phyloP scores from a whole-genome alignment of 305 asterid species.

The Andrographis paniculata region DNA sequence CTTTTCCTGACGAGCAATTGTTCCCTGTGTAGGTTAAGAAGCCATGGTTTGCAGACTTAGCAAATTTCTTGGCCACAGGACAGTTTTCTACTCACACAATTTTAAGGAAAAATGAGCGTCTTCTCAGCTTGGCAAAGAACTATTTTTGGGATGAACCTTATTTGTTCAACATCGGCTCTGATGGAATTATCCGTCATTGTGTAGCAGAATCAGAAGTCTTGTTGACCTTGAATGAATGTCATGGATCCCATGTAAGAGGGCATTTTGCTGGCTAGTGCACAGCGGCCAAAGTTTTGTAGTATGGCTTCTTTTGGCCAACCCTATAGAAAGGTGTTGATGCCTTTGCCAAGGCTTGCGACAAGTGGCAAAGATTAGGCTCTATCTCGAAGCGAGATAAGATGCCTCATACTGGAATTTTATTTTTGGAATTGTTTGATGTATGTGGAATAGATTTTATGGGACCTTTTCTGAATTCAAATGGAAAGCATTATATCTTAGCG shows the following conservation, averaged over 20 bases:
- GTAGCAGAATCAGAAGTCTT: too few relatives aligned
- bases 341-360: background rate
- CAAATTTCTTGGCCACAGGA: too few relatives aligned
- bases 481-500: background rate
- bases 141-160: too few relatives aligned
- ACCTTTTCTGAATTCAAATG: background rate
- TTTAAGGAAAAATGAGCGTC: background rate
- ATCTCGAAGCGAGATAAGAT: background rate
- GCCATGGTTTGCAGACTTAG: background rate
- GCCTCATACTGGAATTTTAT: background rate
- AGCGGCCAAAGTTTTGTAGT: background rate
- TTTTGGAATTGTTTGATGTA: slow-evolving; percentile 3
- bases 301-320: background rate
- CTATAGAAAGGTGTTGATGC: background rate
- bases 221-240: too few relatives aligned
- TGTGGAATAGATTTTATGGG: slow-evolving; percentile 6
- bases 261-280: background rate
- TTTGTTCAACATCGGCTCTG: too few relatives aligned
- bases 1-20: too few relatives aligned
- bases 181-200: too few relatives aligned
- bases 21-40: background rate
- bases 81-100: background rate
- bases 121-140: too few relatives aligned
- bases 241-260: too few relatives aligned
- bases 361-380: background rate